Evolutionary conservation across 305 asterid species (phyloP).

Genomic region (Plantago lanceolata): DNA sequence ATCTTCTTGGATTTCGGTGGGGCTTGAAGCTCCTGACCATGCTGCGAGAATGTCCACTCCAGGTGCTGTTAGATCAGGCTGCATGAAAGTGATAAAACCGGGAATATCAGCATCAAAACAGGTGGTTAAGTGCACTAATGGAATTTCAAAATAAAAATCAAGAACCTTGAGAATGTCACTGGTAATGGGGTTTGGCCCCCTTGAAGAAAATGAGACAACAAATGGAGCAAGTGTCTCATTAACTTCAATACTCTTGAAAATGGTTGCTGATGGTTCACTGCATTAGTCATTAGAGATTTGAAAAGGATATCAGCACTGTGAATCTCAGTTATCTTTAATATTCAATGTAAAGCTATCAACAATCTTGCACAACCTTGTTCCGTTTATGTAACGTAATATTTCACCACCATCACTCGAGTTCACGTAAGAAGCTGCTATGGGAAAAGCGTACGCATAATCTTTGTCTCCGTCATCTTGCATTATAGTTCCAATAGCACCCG

Average conservation of each 20-base stretch:
- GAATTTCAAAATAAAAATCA: not conserved
- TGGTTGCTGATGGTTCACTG: conserved; percentile 49
- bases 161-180: conserved; percentile 41
- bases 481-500: conserved; percentile 47
- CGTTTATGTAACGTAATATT: conserved; percentile 33
- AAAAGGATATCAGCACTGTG: not conserved
- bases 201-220: conserved; percentile 43
- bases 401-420: conserved; percentile 30
- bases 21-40: conserved; percentile 42
- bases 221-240: conserved; percentile 29
- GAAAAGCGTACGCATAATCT: conserved; percentile 44
- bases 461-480: conserved; percentile 29
- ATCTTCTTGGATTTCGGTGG: conserved; percentile 37
- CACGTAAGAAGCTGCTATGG: conserved; percentile 49
- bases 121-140: not conserved
- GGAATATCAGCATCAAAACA: too few species aligned
- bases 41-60: conserved; percentile 66
- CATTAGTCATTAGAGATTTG: conserved; percentile 9
- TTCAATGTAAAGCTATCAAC: not conserved
- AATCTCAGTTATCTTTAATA: not conserved
- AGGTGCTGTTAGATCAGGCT: conserved; percentile 72
- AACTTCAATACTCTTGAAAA: conserved; percentile 34
- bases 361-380: conserved; percentile 31
- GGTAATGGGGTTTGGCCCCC: conserved; percentile 48
- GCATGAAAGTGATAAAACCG: not conserved